phyloP scores from a whole-genome alignment of 2,329 filamentous ascomycete species.

The Stagonosporopsis rhizophila region DNA sequence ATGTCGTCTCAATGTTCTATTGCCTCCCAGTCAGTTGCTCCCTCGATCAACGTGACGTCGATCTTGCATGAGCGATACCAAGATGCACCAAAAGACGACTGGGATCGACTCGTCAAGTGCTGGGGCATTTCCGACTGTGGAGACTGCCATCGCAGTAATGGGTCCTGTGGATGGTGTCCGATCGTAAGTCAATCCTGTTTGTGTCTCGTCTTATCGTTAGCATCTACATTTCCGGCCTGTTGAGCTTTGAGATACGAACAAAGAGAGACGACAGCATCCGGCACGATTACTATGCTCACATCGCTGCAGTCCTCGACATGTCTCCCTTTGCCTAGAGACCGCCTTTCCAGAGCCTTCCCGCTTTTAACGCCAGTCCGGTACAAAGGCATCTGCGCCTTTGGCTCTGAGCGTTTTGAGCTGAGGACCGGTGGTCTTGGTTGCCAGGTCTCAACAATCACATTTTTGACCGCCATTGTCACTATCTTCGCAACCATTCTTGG shows the following conservation, averaged over 20 bases:
- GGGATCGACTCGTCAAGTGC: conserved; percentile 40
- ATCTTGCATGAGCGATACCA: conserved; percentile 35
- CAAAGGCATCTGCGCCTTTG: conserved; percentile 46
- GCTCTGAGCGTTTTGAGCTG: conserved; percentile 55
- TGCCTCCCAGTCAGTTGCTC: conserved; percentile 8
- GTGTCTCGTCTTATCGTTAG: neutral
- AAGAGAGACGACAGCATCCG: neutral
- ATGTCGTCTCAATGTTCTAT: conserved; percentile 26
- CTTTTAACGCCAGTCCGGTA: conserved; percentile 50
- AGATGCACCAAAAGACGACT: conserved; percentile 40
- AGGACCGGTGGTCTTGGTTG: conserved; percentile 55
- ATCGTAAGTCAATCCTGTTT: conserved; percentile 40
- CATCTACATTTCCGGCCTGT: neutral
- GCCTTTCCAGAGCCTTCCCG: conserved; percentile 47
- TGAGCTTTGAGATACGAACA: neutral
- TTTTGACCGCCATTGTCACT: conserved; percentile 53
- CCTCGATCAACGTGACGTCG: conserved; percentile 30
- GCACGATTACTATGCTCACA: neutral
- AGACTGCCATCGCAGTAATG: conserved; percentile 46
- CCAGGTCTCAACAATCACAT: conserved; percentile 55
- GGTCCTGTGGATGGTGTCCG: conserved; percentile 55
- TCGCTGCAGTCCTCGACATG: conserved; percentile 50
- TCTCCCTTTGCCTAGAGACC: conserved; percentile 50
- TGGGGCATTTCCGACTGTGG: conserved; percentile 48
- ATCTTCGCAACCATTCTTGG: conserved; percentile 52